These are phyloP conservation scores for Aphanomyces astaci DNA, from an alignment of 352 stramenopile species.

Conservation along the genomic window DNA sequence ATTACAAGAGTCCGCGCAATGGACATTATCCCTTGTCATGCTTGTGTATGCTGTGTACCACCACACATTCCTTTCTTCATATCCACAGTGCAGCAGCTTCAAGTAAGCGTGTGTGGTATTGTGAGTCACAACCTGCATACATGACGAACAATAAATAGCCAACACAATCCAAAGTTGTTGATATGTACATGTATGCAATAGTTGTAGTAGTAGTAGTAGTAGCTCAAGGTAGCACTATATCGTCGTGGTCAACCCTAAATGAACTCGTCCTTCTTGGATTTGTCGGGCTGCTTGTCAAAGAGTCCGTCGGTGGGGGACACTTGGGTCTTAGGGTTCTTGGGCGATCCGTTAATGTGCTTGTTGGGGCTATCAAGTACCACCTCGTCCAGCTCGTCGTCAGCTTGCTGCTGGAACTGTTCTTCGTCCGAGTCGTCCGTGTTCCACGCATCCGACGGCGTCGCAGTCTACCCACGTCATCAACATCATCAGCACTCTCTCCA, in stretches of 20 bases:
- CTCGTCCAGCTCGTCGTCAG: constrained; percentile 17
- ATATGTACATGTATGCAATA: too few relatives aligned
- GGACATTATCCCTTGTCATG: too few relatives aligned
- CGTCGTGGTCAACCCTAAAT: background rate
- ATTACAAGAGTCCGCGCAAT: too few relatives aligned
- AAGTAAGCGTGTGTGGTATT: too few relatives aligned
- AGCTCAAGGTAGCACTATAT: too few relatives aligned
- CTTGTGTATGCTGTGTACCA: too few relatives aligned
- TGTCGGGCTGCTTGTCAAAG: background rate
- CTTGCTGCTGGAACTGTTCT: constrained; percentile 59
- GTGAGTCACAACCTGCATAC: too few relatives aligned
- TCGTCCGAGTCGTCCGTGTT: constrained; percentile 75
- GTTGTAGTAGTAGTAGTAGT: background rate
- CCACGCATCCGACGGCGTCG: constrained; percentile 73
- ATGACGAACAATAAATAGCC: too few relatives aligned
- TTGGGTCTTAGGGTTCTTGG: constrained; percentile 19
- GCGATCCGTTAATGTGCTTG: background rate
- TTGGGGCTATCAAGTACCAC: background rate
- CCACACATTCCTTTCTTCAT: too few relatives aligned
- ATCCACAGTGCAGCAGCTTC: too few relatives aligned
- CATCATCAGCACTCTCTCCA: background rate
- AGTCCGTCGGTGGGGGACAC: constrained; percentile 12
- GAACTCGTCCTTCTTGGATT: constrained; percentile 4
- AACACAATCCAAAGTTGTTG: too few relatives aligned
- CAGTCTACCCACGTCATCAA: constrained; percentile 32